Conservation (phyloP, 2,329 filamentous ascomycete species). For the Verticillium isaacii region DNA sequence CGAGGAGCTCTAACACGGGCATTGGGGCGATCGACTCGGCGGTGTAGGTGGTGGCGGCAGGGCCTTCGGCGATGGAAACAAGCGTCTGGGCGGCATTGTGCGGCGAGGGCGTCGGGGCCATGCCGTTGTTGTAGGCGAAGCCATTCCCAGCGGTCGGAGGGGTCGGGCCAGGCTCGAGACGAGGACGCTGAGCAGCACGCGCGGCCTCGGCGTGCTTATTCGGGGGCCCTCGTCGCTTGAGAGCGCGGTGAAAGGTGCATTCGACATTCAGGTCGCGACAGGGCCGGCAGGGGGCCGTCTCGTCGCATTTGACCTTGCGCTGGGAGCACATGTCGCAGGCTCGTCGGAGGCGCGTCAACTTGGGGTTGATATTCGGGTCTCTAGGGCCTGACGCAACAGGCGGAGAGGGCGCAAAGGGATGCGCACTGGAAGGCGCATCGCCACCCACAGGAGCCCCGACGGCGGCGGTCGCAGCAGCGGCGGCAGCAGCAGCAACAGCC, state of each 20-base stretch:
- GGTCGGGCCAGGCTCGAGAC: constrained; percentile 25
- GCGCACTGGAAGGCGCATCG: neutral
- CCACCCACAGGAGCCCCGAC: neutral
- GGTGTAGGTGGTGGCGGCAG: constrained; percentile 36
- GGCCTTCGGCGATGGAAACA: constrained; percentile 36
- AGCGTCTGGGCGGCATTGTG: constrained; percentile 45
- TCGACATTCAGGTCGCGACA: constrained; percentile 53
- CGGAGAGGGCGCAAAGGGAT: constrained; percentile 3
- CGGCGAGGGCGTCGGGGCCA: constrained; percentile 30
- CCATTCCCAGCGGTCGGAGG: neutral
- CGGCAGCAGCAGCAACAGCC: constrained; percentile 10
- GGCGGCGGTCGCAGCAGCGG: constrained; percentile 7
- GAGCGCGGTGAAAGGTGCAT: constrained; percentile 52
- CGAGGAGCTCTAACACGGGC: constrained; percentile 61
- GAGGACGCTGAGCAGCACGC: constrained; percentile 45
- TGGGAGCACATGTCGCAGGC: constrained; percentile 59
- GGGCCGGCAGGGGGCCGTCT: constrained; percentile 49
- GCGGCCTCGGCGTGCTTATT: constrained; percentile 56
- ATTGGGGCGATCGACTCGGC: constrained; percentile 69
- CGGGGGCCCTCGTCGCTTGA: constrained; percentile 54
- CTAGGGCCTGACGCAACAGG: constrained; percentile 15
- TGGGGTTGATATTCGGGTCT: constrained; percentile 40
- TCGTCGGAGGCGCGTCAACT: constrained; percentile 51
- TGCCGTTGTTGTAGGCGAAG: constrained; percentile 11
- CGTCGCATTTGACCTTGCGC: constrained; percentile 59